Evolutionary conservation across 2,329 filamentous ascomycete species (phyloP).

Genomic region (Verticillium nubilum): DNA sequence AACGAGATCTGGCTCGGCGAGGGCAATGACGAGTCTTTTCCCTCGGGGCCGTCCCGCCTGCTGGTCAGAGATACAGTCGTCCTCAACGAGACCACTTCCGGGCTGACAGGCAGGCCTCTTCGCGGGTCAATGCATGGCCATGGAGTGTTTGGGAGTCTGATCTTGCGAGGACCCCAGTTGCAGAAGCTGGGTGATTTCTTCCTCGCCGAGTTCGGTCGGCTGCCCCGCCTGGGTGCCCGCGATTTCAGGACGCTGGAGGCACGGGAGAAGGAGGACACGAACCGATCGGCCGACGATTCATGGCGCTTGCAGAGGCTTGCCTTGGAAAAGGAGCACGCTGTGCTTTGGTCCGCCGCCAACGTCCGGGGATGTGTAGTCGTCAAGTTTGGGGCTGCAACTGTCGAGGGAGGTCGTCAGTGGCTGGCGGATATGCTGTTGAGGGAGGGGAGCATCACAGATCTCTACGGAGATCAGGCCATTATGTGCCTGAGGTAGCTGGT

Average conservation of each 20-base stretch:
- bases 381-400: constrained; percentile 79
- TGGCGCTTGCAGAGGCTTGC: constrained; percentile 52
- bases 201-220: constrained; percentile 66
- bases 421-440: constrained; percentile 67
- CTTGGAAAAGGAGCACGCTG: constrained; percentile 51
- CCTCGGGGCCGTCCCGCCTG: constrained; percentile 41
- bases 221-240: constrained; percentile 77
- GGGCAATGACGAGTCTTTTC: constrained; percentile 17
- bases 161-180: constrained; percentile 71
- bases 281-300: constrained; percentile 34
- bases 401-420: constrained; percentile 79
- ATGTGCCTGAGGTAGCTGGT: constrained; percentile 60
- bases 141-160: constrained; percentile 77
- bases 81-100: constrained; percentile 50
- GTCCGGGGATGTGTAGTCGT: constrained; percentile 82
- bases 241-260: constrained; percentile 61
- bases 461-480: constrained; percentile 77
- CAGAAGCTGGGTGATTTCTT: constrained; percentile 66
- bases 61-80: constrained; percentile 82
- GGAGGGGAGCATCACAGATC: constrained; percentile 64
- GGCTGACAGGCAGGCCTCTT: constrained; percentile 31
- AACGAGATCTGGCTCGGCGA: constrained; percentile 75
- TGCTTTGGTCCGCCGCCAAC: constrained; percentile 78
- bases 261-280: constrained; percentile 30
- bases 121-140: constrained; percentile 66